phyloP scores from a whole-genome alignment of 805 yeast species.

The Candida ovalis region DNA sequence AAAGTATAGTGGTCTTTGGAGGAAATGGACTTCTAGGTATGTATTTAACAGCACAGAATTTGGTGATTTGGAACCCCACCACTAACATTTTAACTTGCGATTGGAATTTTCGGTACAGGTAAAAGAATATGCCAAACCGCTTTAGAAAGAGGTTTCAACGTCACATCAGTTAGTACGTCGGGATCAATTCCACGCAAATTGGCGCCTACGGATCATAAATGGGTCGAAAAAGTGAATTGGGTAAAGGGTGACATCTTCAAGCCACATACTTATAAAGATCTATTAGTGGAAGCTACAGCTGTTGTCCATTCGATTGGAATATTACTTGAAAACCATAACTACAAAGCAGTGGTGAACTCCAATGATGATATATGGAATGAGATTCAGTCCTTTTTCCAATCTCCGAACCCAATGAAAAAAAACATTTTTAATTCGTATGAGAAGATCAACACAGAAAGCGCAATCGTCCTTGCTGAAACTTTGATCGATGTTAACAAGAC shows the following conservation, averaged over 20 bases:
- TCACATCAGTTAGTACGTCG: constrained; percentile 57
- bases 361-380: constrained; percentile 28
- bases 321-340: constrained; percentile 61
- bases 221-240: constrained; percentile 66
- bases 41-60: too few species aligned
- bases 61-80: too few species aligned
- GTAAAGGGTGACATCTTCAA: constrained; percentile 62
- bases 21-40: constrained; percentile 77
- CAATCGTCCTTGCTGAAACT: constrained; percentile 57
- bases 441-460: constrained; percentile 65
- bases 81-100: not conserved
- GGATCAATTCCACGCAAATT: constrained; percentile 46
- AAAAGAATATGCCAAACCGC: constrained; percentile 68
- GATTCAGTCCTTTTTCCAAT: constrained; percentile 40
- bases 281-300: constrained; percentile 48
- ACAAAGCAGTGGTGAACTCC: constrained; percentile 51
- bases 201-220: constrained; percentile 31
- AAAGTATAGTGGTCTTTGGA: constrained; percentile 62
- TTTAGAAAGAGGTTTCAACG: constrained; percentile 56
- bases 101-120: constrained; percentile 33
- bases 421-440: constrained; percentile 48
- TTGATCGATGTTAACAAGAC: constrained; percentile 29
- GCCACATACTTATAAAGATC: constrained; percentile 50
- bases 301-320: constrained; percentile 86
- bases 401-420: constrained; percentile 61